Evolutionary conservation across 2,329 filamentous ascomycete species (phyloP).

Genomic region (Hymenoscyphus infarciens): DNA sequence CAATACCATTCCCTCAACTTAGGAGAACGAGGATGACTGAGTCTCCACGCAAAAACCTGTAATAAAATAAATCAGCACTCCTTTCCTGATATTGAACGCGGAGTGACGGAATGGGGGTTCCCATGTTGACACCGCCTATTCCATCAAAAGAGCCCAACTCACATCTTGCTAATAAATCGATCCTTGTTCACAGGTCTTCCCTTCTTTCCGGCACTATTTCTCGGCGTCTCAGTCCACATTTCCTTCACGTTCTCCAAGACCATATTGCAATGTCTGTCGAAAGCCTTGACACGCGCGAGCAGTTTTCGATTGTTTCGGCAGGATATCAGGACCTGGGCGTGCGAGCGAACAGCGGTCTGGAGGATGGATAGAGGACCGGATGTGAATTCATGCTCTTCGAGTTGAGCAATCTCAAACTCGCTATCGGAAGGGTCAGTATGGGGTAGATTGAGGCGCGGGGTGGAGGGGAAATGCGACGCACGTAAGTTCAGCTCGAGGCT

Average conservation of each 20-base stretch:
- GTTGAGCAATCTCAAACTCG: conserved; percentile 84
- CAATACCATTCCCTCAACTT: conserved; percentile 29
- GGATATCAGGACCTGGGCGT: conserved; percentile 94
- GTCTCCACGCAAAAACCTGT: conserved; percentile 38
- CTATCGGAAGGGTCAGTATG: conserved; percentile 43
- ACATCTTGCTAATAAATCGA: conserved; percentile 97
- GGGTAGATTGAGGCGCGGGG: neutral
- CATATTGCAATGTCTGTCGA: conserved; percentile 99
- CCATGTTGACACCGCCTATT: neutral
- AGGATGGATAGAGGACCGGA: conserved; percentile 86
- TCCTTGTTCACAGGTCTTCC: conserved; percentile 95
- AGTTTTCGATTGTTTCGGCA: conserved; percentile 98
- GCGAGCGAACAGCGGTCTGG: conserved; percentile 90
- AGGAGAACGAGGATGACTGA: conserved; percentile 38
- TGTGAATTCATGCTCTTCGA: conserved; percentile 76
- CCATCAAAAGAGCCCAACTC: conserved; percentile 37
- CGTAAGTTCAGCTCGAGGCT: conserved; percentile 89
- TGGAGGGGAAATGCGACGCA: conserved; percentile 46
- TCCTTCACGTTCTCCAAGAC: conserved; percentile 96
- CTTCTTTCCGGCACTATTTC: conserved; percentile 79
- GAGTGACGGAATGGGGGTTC: neutral
- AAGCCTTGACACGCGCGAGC: conserved; percentile 94
- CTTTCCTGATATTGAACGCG: neutral
- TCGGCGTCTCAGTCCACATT: conserved; percentile 98
- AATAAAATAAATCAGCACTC: conserved; percentile 10